Conservation (phyloP, 225 moss, liverwort and hornwort species). For the Climacium dendroides region DNA sequence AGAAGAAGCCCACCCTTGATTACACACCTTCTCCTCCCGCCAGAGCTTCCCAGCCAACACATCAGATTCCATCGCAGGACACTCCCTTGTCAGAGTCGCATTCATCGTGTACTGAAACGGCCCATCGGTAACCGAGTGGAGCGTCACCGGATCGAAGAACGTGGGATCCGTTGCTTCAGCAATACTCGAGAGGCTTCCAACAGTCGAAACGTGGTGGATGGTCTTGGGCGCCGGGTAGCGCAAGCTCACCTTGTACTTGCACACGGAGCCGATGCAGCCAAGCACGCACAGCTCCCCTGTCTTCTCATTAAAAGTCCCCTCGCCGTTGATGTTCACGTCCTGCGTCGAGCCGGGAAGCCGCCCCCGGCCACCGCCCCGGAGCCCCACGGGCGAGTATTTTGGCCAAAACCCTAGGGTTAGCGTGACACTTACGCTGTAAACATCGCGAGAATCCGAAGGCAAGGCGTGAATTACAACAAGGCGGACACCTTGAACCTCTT, state of each 20-base stretch:
- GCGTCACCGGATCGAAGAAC: constrained; percentile 29
- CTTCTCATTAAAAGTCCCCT: constrained; percentile 2
- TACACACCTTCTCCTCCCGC: constrained; percentile 23
- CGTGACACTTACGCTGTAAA: neutral
- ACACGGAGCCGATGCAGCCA: constrained; percentile 18
- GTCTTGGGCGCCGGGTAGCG: constrained; percentile 23
- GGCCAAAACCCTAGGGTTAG: constrained; percentile 37
- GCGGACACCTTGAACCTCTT: constrained; percentile 10
- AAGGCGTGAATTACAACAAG: neutral
- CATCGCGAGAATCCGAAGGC: constrained; percentile 7
- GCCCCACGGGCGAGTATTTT: neutral
- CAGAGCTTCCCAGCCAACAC: constrained; percentile 14
- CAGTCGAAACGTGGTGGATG: constrained; percentile 7
- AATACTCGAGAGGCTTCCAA: constrained; percentile 8
- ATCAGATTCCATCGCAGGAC: constrained; percentile 10
- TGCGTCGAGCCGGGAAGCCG: neutral
- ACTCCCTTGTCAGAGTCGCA: neutral
- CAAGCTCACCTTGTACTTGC: constrained; percentile 31
- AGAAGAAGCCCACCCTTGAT: constrained; percentile 7
- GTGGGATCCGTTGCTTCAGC: neutral
- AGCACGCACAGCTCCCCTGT: constrained; percentile 33
- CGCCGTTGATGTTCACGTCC: constrained; percentile 16
- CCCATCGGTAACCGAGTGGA: constrained; percentile 14
- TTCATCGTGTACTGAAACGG: constrained; percentile 41
- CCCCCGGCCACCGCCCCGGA: constrained; percentile 7